Evolutionary conservation across 1,284 basidiomycete species (phyloP).

Genomic region (Rhodotorula sp.): DNA sequence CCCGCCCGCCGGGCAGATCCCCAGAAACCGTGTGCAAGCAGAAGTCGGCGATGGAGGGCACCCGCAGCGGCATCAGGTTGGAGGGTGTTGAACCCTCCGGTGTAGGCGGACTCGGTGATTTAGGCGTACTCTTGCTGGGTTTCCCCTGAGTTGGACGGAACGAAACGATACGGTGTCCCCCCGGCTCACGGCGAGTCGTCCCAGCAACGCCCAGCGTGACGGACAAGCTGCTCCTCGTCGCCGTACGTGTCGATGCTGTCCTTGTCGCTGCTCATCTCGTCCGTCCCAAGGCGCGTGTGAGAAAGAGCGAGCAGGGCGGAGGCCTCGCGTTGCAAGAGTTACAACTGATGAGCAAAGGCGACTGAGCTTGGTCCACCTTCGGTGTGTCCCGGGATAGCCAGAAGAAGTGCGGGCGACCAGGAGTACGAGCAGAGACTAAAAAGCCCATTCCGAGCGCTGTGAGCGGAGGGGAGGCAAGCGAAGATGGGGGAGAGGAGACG

Average conservation of each 20-base stretch:
- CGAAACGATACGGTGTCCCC: neutral
- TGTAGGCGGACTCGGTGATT: neutral
- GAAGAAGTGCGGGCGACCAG: no score
- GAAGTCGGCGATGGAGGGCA: conserved; percentile 8
- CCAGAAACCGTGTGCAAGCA: neutral
- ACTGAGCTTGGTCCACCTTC: no score
- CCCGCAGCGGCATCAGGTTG: conserved; percentile 17
- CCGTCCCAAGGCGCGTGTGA: neutral
- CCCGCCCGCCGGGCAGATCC: no score
- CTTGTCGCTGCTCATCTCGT: conserved; percentile 19
- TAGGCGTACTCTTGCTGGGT: neutral
- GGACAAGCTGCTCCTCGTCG: conserved; percentile 39
- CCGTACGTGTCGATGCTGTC: conserved; percentile 24
- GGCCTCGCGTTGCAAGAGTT: no score
- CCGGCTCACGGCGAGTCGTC: conserved; percentile 1
- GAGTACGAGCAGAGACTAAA: no score
- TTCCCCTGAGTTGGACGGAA: neutral
- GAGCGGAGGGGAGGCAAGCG: neutral
- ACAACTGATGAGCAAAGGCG: no score
- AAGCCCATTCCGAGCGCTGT: neutral
- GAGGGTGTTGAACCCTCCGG: conserved; percentile 5
- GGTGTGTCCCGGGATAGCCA: no score
- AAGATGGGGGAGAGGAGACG: neutral
- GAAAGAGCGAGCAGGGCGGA: neutral
- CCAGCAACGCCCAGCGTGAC: conserved; percentile 1